Conservation (phyloP, 208 protist species). For the Herpetomonas muscarum region DNA sequence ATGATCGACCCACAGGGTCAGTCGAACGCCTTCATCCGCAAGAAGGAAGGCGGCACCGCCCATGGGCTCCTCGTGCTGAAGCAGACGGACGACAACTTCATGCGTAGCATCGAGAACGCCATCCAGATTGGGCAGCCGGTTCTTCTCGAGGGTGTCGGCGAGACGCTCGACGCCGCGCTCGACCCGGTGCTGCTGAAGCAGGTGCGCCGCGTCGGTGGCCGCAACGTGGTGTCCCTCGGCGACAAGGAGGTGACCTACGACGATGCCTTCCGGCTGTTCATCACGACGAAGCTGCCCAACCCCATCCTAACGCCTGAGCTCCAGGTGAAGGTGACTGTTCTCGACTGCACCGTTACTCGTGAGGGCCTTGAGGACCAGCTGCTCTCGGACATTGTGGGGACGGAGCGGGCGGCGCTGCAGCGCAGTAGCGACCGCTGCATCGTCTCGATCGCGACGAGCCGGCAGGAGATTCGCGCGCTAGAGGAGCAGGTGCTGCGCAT, state of each 20-base stretch:
- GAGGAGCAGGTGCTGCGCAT: constrained; percentile 93
- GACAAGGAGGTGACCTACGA: constrained; percentile 94
- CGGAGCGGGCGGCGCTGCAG: constrained; percentile 86
- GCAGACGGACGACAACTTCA: constrained; percentile 87
- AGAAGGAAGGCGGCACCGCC: constrained; percentile 51
- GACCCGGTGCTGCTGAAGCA: constrained; percentile 94
- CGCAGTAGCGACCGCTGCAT: constrained; percentile 85
- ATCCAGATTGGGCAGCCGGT: constrained; percentile 93
- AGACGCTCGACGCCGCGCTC: constrained; percentile 94
- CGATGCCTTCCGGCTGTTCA: constrained; percentile 90
- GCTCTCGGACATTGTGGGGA: constrained; percentile 84
- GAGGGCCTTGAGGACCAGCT: constrained; percentile 92
- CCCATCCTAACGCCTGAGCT: constrained; percentile 93
- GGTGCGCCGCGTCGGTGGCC: constrained; percentile 82
- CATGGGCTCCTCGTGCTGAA: constrained; percentile 88
- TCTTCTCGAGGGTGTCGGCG: constrained; percentile 93
- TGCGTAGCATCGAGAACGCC: constrained; percentile 91
- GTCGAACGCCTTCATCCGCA: constrained; percentile 92
- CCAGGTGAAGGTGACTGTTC: constrained; percentile 90
- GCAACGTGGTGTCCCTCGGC: constrained; percentile 86
- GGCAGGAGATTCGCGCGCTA: constrained; percentile 89
- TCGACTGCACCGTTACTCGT: constrained; percentile 93
- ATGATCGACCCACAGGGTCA: constrained; percentile 94
- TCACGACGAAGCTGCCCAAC: constrained; percentile 95
- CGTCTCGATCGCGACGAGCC: constrained; percentile 90